Evolutionary conservation across 805 yeast genomes (phyloP).

Genomic region (Starmerella khaoyaiensis): DNA sequence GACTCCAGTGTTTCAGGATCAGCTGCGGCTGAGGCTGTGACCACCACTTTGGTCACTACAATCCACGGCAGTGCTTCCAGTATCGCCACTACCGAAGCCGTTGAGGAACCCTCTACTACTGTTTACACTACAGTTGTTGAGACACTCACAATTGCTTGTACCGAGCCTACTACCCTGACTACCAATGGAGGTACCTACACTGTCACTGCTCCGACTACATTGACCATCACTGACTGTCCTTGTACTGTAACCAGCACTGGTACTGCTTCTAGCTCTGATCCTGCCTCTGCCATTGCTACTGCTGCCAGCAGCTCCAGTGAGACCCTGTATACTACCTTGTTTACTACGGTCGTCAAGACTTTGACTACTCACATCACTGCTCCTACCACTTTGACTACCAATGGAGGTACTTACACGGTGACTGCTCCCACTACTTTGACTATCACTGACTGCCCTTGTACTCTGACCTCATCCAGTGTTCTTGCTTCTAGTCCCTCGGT

Average conservation of each 20-base stretch:
- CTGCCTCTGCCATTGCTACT: conserved; percentile 5
- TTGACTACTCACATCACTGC: conserved; percentile 10
- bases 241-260: conserved; percentile 12
- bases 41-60: conserved; percentile 2
- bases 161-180: conserved; percentile 39
- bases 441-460: conserved; percentile 38
- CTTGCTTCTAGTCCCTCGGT: conserved; percentile 29
- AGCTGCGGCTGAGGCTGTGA: not conserved
- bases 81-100: conserved; percentile 4
- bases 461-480: conserved; percentile 30
- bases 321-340: not conserved
- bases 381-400: conserved; percentile 1
- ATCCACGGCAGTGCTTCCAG: not conserved
- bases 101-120: not conserved
- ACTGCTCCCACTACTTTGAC: not conserved
- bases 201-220: conserved; percentile 57
- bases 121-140: conserved; percentile 11
- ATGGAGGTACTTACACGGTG: too few relatives aligned
- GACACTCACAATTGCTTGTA: conserved; percentile 37
- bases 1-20: not conserved
- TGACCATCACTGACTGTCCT: conserved; percentile 45
- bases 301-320: not conserved
- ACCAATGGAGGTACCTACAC: conserved; percentile 53
- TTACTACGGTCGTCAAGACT: not conserved
- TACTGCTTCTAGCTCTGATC: conserved; percentile 3